Evolutionary conservation across 768 basidiomycete species (phyloP).

Genomic region (Daedalea quercina): DNA sequence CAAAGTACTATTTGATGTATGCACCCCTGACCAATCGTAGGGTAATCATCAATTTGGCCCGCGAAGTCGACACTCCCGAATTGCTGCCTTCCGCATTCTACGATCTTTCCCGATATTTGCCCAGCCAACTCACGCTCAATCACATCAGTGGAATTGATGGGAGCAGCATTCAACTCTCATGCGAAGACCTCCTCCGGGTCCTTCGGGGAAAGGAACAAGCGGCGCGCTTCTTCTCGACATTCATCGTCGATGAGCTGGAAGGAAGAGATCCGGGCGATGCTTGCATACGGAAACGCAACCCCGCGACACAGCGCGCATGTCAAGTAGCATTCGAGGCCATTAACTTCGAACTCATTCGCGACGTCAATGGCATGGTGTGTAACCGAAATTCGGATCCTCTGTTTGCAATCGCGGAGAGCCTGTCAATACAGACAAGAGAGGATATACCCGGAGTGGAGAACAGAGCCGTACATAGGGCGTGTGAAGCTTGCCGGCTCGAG

Average conservation of each 20-base stretch:
- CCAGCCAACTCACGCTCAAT: conserved; percentile 55
- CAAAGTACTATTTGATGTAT: neutral
- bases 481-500: conserved; percentile 57
- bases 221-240: conserved; percentile 70
- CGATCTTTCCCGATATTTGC: conserved; percentile 64
- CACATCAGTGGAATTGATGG: conserved; percentile 31
- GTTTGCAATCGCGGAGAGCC: conserved; percentile 61
- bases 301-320: conserved; percentile 45
- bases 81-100: conserved; percentile 75
- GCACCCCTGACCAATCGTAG: conserved; percentile 25
- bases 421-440: conserved; percentile 57
- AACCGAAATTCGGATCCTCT: conserved; percentile 65
- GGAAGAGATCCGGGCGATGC: conserved; percentile 38
- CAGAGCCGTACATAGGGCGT: conserved; percentile 44
- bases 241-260: conserved; percentile 70
- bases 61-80: conserved; percentile 44
- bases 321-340: conserved; percentile 69
- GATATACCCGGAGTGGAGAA: conserved; percentile 35
- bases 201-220: conserved; percentile 67
- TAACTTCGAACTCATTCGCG: conserved; percentile 68
- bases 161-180: conserved; percentile 35
- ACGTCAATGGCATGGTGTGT: conserved; percentile 61
- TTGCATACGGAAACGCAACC: conserved; percentile 46
- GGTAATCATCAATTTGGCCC: conserved; percentile 60
- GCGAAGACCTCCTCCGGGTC: conserved; percentile 50